A percentile compares a stretch with the other conserved stretches of the same genome.
These are phyloP conservation scores for Jasminum sambac DNA, from an alignment of 257 asterid species.

Conservation along the genomic window DNA sequence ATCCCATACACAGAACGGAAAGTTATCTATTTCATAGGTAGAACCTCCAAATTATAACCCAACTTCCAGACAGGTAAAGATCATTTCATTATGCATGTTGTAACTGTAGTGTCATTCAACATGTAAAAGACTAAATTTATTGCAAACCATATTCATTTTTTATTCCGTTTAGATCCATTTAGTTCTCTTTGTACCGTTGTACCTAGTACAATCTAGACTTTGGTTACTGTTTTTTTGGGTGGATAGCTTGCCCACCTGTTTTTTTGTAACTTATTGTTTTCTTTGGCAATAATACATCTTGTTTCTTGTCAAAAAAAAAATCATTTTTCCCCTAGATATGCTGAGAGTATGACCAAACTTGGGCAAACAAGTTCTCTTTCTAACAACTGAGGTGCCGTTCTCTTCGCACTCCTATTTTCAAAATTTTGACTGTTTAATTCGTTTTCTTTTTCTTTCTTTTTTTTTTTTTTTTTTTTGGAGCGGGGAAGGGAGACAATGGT, in stretches of 20 bases:
- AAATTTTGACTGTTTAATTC: too few species aligned
- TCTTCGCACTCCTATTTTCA: not conserved
- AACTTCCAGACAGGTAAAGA: conserved; percentile 1
- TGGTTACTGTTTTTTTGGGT: too few species aligned
- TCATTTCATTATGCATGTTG: not conserved
- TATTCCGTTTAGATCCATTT: too few species aligned
- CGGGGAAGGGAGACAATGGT: too few species aligned
- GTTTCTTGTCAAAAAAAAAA: too few species aligned
- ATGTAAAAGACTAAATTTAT: not conserved
- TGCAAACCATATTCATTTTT: not conserved
- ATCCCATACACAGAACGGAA: not conserved
- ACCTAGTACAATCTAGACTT: too few species aligned
- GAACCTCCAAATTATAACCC: not conserved
- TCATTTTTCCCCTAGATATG: not conserved
- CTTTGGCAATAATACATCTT: too few species aligned
- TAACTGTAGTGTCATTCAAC: not conserved
- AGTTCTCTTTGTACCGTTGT: too few species aligned
- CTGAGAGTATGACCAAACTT: not conserved
- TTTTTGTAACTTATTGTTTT: too few species aligned
- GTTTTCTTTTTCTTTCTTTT: too few species aligned
- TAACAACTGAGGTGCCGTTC: not conserved
- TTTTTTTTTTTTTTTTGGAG: too few species aligned
- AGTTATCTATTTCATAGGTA: not conserved
- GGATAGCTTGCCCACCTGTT: too few species aligned
- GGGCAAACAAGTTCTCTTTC: not conserved